These are phyloP conservation scores for Emergomyces africanus DNA, from an alignment of 2,329 filamentous ascomycete species.

Conservation along the genomic window DNA sequence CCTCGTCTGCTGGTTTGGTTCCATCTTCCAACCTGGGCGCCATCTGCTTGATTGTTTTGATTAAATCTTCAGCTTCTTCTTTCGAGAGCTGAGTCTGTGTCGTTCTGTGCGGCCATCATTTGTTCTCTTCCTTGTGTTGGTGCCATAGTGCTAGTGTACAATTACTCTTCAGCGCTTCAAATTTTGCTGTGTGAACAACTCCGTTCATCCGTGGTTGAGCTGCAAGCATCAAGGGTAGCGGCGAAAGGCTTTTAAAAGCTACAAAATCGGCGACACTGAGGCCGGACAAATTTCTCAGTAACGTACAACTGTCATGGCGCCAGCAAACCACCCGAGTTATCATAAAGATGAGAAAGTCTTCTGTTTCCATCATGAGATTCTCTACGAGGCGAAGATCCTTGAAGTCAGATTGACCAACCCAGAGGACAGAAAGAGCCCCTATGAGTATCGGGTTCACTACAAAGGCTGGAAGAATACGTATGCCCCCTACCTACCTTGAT, in stretches of 20 bases:
- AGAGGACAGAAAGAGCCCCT: constrained; percentile 58
- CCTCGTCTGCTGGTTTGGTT: not conserved
- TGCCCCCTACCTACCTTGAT: constrained; percentile 13
- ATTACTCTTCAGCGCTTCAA: not conserved
- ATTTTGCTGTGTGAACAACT: not conserved
- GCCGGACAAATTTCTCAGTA: not conserved
- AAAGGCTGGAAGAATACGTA: constrained; percentile 98
- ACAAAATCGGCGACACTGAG: not conserved
- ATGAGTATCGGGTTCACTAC: constrained; percentile 90
- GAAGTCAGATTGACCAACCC: constrained; percentile 54
- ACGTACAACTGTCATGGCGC: constrained; percentile 39
- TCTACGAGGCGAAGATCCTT: constrained; percentile 94
- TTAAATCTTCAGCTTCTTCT: not conserved
- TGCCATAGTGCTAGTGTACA: not conserved
- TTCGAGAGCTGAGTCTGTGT: not conserved
- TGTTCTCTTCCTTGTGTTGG: not conserved
- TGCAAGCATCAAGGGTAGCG: not conserved
- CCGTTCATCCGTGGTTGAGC: not conserved
- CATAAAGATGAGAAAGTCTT: constrained; percentile 79
- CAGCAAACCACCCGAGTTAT: constrained; percentile 41
- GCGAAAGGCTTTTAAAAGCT: not conserved
- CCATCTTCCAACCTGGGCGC: not conserved
- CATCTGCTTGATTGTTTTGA: not conserved
- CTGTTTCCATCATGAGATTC: constrained; percentile 92
- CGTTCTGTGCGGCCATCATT: not conserved